Evolutionary conservation across 2,329 filamentous ascomycete genomes (phyloP), one percentile per base, ranked within the genome.

Genomic region (Samsoniella hepiali): DNA sequence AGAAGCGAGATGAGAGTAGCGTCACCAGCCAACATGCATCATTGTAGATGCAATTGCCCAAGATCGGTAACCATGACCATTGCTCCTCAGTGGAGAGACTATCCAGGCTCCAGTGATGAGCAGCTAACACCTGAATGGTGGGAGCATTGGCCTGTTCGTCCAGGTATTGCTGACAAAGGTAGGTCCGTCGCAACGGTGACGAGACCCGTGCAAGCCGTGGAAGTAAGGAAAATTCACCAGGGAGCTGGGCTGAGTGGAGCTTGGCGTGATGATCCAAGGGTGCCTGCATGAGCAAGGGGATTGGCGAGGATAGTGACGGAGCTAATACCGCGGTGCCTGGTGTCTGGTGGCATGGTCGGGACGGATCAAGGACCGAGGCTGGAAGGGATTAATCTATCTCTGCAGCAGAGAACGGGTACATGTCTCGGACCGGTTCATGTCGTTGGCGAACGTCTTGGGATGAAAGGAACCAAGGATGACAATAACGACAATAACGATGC

Each of bases 361-460:
- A 40, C 27, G 47, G 49, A 61, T 15, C 22, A 40, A 31, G 36
- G 6, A 45, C 38, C 11, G 11, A 27, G 45, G 58, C 9, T 54
- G 29, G 32, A 36, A 49, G 40, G 57, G 17, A n/a, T 40, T 42
- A 50, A 59, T 42, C 38, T 44, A 31, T 53, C 58, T 53, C 27
- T 45, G 49, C 49, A 51, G 40, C 49, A 55, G 11, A 17, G 58
- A 55, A 38, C 36, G 58, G 34, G 27, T 51, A 34, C 36, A 13
- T 61, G 58, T 53, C 36, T 54, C 49, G 49, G 45, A 45, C 29
- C 49, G 38, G 58, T 61, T 61, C 58, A 47, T 53, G 40, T 34
- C 29, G 49, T 40, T 17, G 42, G 45, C 15, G 34, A 49, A 36
- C 47, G 47, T 44, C 27, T 60, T 32, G 32, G 27, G 22, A 22